Evolutionary conservation across 2,329 filamentous ascomycete species (phyloP).

Genomic region (Cladorrhinum sp.): DNA sequence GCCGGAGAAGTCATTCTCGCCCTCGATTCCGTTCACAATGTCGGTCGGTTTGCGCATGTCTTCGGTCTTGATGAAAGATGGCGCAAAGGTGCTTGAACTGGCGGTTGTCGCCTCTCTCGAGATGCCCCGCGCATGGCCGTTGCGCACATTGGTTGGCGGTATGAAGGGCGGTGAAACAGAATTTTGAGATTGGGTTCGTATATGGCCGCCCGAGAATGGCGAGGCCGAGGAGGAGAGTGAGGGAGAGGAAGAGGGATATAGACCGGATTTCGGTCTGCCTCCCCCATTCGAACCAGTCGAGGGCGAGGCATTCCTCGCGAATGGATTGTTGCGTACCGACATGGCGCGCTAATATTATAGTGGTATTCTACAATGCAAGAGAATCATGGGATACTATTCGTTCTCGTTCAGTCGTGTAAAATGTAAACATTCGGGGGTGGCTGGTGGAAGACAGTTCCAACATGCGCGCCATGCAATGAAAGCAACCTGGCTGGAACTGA

Average conservation of each 20-base stretch:
- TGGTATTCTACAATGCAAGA: slow-evolving; percentile 3
- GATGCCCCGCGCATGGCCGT: slow-evolving; percentile 48
- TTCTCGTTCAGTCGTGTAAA: slow-evolving; percentile 18
- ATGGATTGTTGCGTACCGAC: slow-evolving; percentile 76
- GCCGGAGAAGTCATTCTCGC: slow-evolving; percentile 97
- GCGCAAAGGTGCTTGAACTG: slow-evolving; percentile 82
- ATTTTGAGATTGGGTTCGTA: slow-evolving; percentile 66
- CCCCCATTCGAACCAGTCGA: slow-evolving; percentile 57
- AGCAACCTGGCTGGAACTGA: background rate
- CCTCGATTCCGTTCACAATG: slow-evolving; percentile 73
- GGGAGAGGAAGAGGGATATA: slow-evolving; percentile 45
- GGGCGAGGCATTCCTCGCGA: slow-evolving; percentile 65
- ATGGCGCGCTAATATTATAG: slow-evolving; percentile 44
- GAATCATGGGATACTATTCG: slow-evolving; percentile 22
- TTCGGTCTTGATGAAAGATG: slow-evolving; percentile 90
- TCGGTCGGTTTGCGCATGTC: slow-evolving; percentile 59
- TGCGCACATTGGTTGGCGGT: slow-evolving; percentile 31
- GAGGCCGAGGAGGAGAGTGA: slow-evolving; percentile 46
- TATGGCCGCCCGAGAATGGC: slow-evolving; percentile 48
- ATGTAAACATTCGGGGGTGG: slow-evolving; percentile 22
- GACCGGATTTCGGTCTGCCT: slow-evolving; percentile 70
- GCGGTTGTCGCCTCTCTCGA: slow-evolving; percentile 61
- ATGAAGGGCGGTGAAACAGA: slow-evolving; percentile 43
- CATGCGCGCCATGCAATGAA: background rate
- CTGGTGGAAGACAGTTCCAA: too few species aligned